Conservation (phyloP, 805 yeast genomes). For the Candida schatavii region DNA sequence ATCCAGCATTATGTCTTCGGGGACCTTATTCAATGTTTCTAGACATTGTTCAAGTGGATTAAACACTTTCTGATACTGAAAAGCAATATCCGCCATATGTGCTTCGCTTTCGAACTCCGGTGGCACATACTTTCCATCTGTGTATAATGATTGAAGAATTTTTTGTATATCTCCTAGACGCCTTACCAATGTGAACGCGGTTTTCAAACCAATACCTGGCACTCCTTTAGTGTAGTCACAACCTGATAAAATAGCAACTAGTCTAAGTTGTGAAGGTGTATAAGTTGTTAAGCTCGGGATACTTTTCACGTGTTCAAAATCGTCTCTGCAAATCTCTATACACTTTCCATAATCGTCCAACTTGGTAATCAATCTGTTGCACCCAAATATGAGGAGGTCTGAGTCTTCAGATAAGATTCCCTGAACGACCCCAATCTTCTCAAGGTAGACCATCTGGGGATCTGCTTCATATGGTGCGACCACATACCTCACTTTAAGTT, state of each 20-base stretch:
- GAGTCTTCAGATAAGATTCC: conserved; percentile 94
- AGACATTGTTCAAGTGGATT: conserved; percentile 54
- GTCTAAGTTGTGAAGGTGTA: conserved; percentile 57
- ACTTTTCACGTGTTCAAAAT: conserved; percentile 47
- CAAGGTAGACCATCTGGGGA: conserved; percentile 91
- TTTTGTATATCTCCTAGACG: conserved; percentile 51
- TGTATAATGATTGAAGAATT: conserved; percentile 52
- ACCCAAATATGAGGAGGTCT: conserved; percentile 87
- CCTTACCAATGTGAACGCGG: conserved; percentile 62
- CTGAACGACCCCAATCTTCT: conserved; percentile 67
- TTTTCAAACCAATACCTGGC: conserved; percentile 73
- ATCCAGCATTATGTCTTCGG: conserved; percentile 27
- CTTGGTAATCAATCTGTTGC: conserved; percentile 72
- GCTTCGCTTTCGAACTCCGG: conserved; percentile 58
- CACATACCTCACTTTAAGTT: conserved; percentile 57
- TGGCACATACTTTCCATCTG: conserved; percentile 65
- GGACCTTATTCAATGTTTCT: conserved; percentile 59
- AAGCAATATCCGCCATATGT: conserved; percentile 69
- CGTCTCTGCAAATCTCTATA: conserved; percentile 59
- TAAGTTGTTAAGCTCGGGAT: conserved; percentile 51
- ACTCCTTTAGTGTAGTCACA: conserved; percentile 94
- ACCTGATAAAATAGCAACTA: conserved; percentile 87
- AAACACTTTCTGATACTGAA: conserved; percentile 81
- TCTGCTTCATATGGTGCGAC: conserved; percentile 99
- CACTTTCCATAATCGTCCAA: conserved; percentile 73